Evolutionary conservation across 257 asterid species (phyloP).

Genomic region (Perilla frutescens): DNA sequence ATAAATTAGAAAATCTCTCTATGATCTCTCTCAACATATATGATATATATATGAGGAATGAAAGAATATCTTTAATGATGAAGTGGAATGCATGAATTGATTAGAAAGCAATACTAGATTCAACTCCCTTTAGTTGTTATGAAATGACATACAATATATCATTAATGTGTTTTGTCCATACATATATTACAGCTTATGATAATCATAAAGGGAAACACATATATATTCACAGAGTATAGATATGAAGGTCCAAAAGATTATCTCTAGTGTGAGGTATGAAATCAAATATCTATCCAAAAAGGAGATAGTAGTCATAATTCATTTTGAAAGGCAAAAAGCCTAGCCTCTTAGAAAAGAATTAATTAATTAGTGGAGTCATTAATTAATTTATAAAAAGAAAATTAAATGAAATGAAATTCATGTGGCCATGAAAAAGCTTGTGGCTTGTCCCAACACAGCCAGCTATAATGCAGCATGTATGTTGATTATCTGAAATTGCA

Average conservation of each 20-base stretch:
- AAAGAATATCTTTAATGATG: conserved; percentile 49
- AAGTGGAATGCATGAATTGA: conserved; percentile 55
- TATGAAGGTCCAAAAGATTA: conserved; percentile 8
- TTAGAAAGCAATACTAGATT: conserved; percentile 50
- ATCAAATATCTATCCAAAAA: neutral
- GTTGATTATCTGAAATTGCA: conserved; percentile 50
- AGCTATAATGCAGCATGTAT: conserved; percentile 48
- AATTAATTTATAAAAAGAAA: neutral
- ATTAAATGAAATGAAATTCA: neutral
- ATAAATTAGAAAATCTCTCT: conserved; percentile 13
- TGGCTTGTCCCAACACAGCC: conserved; percentile 48
- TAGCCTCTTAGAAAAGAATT: neutral
- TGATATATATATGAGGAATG: conserved; percentile 38
- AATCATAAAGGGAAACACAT: neutral
- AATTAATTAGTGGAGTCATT: no score
- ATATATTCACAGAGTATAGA: conserved; percentile 13
- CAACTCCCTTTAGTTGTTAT: conserved; percentile 47
- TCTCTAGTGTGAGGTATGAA: conserved; percentile 19
- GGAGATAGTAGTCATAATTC: neutral
- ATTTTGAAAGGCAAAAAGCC: neutral
- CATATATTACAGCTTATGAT: neutral
- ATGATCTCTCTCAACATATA: neutral
- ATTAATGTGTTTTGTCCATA: conserved; percentile 19
- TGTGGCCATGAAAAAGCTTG: conserved; percentile 51
- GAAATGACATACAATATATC: conserved; percentile 52